Evolutionary conservation across 345 rosid species (phyloP).

Genomic region (Raphanus raphanistrum): DNA sequence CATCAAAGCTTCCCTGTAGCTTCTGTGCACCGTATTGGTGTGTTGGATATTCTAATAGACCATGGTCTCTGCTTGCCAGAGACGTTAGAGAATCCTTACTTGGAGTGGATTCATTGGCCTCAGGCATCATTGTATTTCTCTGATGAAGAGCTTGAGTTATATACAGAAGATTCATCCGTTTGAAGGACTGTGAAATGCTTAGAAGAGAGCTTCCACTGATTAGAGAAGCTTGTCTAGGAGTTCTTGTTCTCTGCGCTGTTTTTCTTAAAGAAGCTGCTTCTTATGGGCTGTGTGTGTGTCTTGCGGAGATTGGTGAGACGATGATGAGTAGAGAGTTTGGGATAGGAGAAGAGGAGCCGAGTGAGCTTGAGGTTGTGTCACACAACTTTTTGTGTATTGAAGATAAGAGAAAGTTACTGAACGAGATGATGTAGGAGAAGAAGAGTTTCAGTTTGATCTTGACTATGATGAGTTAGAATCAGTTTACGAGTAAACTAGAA

Average conservation of each 20-base stretch:
- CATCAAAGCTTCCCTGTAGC: no score
- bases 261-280: conserved; percentile 90
- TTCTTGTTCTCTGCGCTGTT: conserved; percentile 73
- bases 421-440: conserved; percentile 61
- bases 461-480: conserved; percentile 64
- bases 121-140: no score
- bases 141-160: no score
- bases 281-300: conserved; percentile 73
- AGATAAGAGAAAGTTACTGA: conserved; percentile 69
- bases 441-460: conserved; percentile 70
- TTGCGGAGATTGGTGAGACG: conserved; percentile 67
- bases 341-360: conserved; percentile 87
- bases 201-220: no score
- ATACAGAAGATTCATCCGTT: no score
- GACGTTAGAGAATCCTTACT: no score
- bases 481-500: conserved; percentile 46
- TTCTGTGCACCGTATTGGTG: no score
- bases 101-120: no score
- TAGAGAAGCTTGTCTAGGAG: conserved; percentile 61
- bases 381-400: no score
- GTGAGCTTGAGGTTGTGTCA: conserved; percentile 89
- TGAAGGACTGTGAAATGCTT: no score
- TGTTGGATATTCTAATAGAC: no score
- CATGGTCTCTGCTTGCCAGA: no score
- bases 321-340: conserved; percentile 97